Conservation (phyloP, 2,329 filamentous ascomycete genomes). For the Paracorniculantispora psalliotae region DNA sequence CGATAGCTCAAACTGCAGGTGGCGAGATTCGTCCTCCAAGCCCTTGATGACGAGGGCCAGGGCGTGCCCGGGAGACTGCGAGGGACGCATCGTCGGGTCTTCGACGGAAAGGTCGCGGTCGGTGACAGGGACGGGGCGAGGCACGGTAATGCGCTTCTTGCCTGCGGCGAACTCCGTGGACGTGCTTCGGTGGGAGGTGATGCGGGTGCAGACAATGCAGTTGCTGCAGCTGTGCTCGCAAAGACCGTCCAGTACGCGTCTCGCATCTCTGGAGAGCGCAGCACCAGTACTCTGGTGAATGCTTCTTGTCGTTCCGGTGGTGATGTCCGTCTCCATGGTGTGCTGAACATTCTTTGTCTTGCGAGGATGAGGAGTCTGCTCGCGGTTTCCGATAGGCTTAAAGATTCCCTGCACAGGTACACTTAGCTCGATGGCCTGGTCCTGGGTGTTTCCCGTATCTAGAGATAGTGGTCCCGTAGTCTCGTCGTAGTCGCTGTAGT, state of each 20-base stretch:
- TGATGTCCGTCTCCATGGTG: conserved; percentile 10
- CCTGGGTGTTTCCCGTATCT: conserved; percentile 29
- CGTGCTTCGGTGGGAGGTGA: conserved; percentile 40
- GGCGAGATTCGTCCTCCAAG: conserved; percentile 71
- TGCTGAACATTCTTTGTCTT: conserved; percentile 8
- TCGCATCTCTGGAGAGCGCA: conserved; percentile 47
- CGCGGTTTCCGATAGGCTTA: conserved; percentile 20
- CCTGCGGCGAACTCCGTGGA: conserved; percentile 33
- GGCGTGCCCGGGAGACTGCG: conserved; percentile 65
- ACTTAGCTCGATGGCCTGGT: conserved; percentile 29
- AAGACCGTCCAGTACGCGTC: conserved; percentile 47
- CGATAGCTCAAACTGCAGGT: conserved; percentile 67
- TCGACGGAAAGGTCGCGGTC: conserved; percentile 49
- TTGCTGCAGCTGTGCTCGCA: conserved; percentile 52
- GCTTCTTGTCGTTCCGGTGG: conserved; percentile 11
- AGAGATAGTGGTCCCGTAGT: conserved; percentile 30
- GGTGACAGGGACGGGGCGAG: conserved; percentile 62
- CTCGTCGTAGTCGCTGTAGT: conserved; percentile 29
- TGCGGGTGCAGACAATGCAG: conserved; percentile 53
- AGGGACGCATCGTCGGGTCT: conserved; percentile 57
- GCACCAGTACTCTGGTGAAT: conserved; percentile 30
- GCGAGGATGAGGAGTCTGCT: conserved; percentile 18
- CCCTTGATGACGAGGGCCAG: conserved; percentile 80
- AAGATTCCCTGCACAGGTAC: conserved; percentile 20
- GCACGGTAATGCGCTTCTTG: conserved; percentile 57